phyloP scores from a whole-genome alignment of 345 rosid species.

The Cardiospermum halicacabum region DNA sequence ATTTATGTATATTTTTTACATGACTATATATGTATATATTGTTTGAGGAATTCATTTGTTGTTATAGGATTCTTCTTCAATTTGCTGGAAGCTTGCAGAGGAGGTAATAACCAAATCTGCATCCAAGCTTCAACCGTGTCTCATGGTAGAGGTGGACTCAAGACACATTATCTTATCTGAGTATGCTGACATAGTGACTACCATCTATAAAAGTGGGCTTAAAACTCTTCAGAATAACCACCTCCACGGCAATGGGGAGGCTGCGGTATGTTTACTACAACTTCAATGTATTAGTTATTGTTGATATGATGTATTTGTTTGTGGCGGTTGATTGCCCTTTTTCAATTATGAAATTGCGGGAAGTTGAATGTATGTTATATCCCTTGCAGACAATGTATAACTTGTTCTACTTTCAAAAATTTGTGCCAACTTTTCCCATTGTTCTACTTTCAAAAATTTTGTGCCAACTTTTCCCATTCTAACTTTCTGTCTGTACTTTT shows the following conservation, averaged over 20 bases:
- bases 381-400: too few species aligned
- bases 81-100: slow-evolving; percentile 49
- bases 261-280: slow-evolving; percentile 39
- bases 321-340: too few species aligned
- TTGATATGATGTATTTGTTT: slow-evolving; percentile 1
- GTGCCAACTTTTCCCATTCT: too few species aligned
- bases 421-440: background rate
- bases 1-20: too few species aligned
- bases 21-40: too few species aligned
- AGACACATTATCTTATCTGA: slow-evolving; percentile 38
- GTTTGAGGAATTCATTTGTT: slow-evolving; percentile 9
- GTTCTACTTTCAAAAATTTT: too few species aligned
- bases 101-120: slow-evolving; percentile 54
- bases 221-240: slow-evolving; percentile 17
- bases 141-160: slow-evolving; percentile 48
- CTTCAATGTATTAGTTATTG: slow-evolving; percentile 9
- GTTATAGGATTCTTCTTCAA: slow-evolving; percentile 47
- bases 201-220: slow-evolving; percentile 36
- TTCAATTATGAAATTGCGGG: background rate
- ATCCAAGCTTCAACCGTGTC: slow-evolving; percentile 47
- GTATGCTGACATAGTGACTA: slow-evolving; percentile 52
- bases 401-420: too few species aligned
- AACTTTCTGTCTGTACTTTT: too few species aligned
- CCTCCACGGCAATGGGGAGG: slow-evolving; percentile 26
- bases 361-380: too few species aligned